Percentiles rank a stretch among this genome's conserved stretches.
Evolutionary conservation across 2,329 filamentous ascomycete species (phyloP).

Genomic region (Neobulgaria alba): DNA sequence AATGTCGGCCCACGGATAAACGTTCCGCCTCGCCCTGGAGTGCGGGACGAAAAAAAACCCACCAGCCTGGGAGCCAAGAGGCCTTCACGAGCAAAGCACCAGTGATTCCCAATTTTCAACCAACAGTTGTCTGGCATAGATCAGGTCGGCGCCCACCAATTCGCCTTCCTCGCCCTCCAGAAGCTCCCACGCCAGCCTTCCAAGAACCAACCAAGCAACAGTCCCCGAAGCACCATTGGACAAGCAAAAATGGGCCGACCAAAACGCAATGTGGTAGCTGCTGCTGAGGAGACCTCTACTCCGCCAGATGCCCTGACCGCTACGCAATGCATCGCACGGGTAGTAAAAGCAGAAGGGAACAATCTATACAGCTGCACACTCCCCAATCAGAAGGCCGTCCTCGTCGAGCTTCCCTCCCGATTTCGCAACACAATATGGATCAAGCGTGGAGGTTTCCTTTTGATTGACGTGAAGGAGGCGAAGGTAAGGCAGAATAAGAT

Average conservation of each 20-base stretch:
- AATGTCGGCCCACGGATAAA: too few species aligned
- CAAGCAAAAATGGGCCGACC: conserved; percentile 55
- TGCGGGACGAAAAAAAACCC: too few species aligned
- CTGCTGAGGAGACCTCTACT: conserved; percentile 60
- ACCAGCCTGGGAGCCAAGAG: too few species aligned
- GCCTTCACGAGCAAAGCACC: too few species aligned
- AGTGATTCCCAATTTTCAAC: too few species aligned
- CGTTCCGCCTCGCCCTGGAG: not conserved
- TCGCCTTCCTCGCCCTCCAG: too few species aligned
- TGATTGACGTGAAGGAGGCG: conserved; percentile 63
- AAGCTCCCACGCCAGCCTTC: too few species aligned
- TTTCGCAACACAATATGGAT: conserved; percentile 95
- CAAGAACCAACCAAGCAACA: not conserved
- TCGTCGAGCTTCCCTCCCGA: conserved; percentile 73
- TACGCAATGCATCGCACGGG: conserved; percentile 64
- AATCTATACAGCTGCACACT: conserved; percentile 76
- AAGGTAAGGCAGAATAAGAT: conserved; percentile 67
- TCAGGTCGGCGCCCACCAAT: too few species aligned
- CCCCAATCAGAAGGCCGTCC: conserved; percentile 53
- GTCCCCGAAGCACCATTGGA: not conserved
- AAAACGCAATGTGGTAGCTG: conserved; percentile 69
- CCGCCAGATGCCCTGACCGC: conserved; percentile 49
- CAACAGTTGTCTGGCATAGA: too few species aligned
- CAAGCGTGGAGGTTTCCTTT: conserved; percentile 77
- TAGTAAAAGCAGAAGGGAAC: conserved; percentile 79